phyloP scores from a whole-genome alignment of 805 yeast species.

The Blastobotrys terrestris region DNA sequence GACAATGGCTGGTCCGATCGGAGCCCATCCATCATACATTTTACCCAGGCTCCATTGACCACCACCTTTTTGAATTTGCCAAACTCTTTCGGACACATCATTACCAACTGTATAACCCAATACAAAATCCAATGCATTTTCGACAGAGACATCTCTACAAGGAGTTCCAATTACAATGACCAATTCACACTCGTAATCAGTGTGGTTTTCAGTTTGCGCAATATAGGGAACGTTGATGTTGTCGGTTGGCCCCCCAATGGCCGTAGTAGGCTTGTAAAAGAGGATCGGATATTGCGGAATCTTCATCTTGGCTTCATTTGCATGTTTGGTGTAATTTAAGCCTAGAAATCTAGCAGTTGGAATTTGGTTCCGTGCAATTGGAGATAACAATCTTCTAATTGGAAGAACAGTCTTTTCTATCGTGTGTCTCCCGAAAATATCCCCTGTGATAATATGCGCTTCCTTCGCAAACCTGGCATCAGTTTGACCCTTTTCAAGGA shows the following conservation, averaged over 20 bases:
- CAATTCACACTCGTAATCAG: slow-evolving; percentile 52
- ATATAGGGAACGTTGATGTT: slow-evolving; percentile 35
- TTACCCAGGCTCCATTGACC: slow-evolving; percentile 49
- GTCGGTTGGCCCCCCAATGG: slow-evolving; percentile 40
- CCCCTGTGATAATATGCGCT: slow-evolving; percentile 44
- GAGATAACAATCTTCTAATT: slow-evolving; percentile 36
- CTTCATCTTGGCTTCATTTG: slow-evolving; percentile 36
- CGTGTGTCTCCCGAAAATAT: slow-evolving; percentile 35
- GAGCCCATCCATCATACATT: slow-evolving; percentile 52
- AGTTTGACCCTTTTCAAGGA: slow-evolving; percentile 29
- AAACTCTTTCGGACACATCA: slow-evolving; percentile 51
- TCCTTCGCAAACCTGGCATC: slow-evolving; percentile 37
- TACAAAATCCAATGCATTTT: slow-evolving; percentile 41
- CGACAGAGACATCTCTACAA: slow-evolving; percentile 39
- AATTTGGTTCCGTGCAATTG: slow-evolving; percentile 35
- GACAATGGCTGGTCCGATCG: slow-evolving; percentile 50
- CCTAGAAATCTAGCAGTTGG: slow-evolving; percentile 44
- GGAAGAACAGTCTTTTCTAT: slow-evolving; percentile 35
- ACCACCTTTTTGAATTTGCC: slow-evolving; percentile 50
- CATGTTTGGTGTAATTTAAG: slow-evolving; percentile 39
- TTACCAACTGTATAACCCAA: slow-evolving; percentile 50
- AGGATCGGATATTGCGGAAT: slow-evolving; percentile 45
- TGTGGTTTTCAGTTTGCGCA: slow-evolving; percentile 29
- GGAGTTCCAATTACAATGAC: slow-evolving; percentile 48
- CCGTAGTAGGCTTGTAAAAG: slow-evolving; percentile 45